Evolutionary conservation across 179 eudicot species (phyloP).

Genomic region (Amaranthus tricolor): DNA sequence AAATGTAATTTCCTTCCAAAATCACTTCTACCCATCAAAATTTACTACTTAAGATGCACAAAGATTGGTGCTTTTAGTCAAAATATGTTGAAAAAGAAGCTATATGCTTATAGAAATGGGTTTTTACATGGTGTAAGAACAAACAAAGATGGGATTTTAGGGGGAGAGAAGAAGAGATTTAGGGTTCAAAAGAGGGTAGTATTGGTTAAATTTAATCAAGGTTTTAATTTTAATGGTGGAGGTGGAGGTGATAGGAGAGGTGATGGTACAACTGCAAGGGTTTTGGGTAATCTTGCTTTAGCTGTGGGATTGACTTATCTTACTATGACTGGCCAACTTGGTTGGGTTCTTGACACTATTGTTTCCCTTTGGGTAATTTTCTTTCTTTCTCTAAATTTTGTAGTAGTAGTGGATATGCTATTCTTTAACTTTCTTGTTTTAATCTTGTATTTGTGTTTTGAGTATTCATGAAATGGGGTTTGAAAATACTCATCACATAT

Average conservation of each 20-base stretch:
- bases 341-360: conserved; percentile 88
- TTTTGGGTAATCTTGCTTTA: conserved; percentile 73
- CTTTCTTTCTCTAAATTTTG: neutral
- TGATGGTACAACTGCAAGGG: conserved; percentile 43
- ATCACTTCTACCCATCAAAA: conserved; percentile 31
- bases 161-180: conserved; percentile 23
- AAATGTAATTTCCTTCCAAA: conserved; percentile 24
- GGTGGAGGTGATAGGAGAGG: conserved; percentile 45
- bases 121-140: conserved; percentile 30
- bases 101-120: conserved; percentile 21
- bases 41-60: conserved; percentile 22
- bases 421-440: neutral
- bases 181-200: conserved; percentile 51
- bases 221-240: conserved; percentile 50
- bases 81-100: conserved; percentile 9
- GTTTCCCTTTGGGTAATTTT: conserved; percentile 81
- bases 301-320: conserved; percentile 83
- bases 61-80: conserved; percentile 29
- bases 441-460: neutral
- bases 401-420: neutral
- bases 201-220: conserved; percentile 46
- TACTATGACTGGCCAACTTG: conserved; percentile 77
- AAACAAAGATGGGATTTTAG: conserved; percentile 42
- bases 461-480: neutral
- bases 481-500: too few species aligned